A percentile compares a stretch with the other conserved stretches of the same genome.
These are phyloP conservation scores for Kluyveromyces dobzhanskii DNA, from an alignment of 805 yeast genomes.

Conservation along the genomic window DNA sequence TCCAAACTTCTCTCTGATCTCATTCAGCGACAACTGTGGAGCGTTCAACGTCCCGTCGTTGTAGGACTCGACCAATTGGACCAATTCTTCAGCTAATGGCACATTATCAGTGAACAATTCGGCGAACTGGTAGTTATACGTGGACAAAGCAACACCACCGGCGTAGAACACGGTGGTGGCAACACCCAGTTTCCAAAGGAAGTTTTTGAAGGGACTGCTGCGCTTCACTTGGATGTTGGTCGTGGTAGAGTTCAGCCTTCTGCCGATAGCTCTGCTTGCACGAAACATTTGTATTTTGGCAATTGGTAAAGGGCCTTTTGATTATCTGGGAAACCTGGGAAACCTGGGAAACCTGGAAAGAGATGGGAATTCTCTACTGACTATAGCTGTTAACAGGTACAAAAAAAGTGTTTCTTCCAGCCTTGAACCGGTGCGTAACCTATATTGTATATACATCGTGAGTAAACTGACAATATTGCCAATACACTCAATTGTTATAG, in stretches of 20 bases:
- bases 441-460: too few relatives aligned
- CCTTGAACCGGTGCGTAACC: too few relatives aligned
- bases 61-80: slow-evolving; percentile 40
- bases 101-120: slow-evolving; percentile 55
- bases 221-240: slow-evolving; percentile 6
- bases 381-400: too few relatives aligned
- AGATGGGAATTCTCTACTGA: too few relatives aligned
- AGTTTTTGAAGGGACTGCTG: slow-evolving; percentile 25
- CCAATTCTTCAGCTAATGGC: slow-evolving; percentile 52
- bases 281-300: too few relatives aligned
- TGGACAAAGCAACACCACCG: slow-evolving; percentile 51
- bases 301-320: too few relatives aligned
- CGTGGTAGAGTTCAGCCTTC: slow-evolving; percentile 7
- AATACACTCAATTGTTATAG: too few relatives aligned
- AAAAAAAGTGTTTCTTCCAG: too few relatives aligned
- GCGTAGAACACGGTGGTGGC: slow-evolving; percentile 39
- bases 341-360: too few relatives aligned
- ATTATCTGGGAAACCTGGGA: too few relatives aligned
- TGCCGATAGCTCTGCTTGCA: background rate
- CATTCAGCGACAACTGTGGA: slow-evolving; percentile 16
- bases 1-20: slow-evolving; percentile 18
- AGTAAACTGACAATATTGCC: too few relatives aligned
- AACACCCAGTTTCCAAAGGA: slow-evolving; percentile 24
- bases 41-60: slow-evolving; percentile 13
- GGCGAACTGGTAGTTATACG: slow-evolving; percentile 49